phyloP scores from a whole-genome alignment of 1,284 basidiomycete species.

The Ganoderma lucidum region DNA sequence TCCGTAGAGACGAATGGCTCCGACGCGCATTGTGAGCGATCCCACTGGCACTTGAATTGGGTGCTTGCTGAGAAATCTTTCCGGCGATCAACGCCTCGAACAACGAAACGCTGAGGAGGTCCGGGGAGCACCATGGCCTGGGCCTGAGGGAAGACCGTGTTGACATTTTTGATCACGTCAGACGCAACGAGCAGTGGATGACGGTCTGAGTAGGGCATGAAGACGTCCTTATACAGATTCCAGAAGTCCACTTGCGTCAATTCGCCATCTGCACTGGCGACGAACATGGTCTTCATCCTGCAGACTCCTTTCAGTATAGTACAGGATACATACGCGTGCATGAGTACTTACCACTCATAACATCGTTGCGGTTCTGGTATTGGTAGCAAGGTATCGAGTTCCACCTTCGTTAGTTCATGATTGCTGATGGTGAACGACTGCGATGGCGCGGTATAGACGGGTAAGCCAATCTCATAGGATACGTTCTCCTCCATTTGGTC shows the following conservation, averaged over 20 bases:
- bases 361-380: slow-evolving; percentile 78
- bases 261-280: slow-evolving; percentile 72
- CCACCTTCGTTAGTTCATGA: slow-evolving; percentile 73
- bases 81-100: slow-evolving; percentile 77
- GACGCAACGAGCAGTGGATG: slow-evolving; percentile 76
- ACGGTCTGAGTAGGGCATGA: slow-evolving; percentile 61
- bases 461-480: slow-evolving; percentile 64
- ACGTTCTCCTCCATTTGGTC: slow-evolving; percentile 77
- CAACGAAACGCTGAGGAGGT: slow-evolving; percentile 77
- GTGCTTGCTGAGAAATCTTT: slow-evolving; percentile 63
- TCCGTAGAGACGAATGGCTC: slow-evolving; percentile 56
- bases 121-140: slow-evolving; percentile 84
- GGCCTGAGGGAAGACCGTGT: slow-evolving; percentile 78
- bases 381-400: slow-evolving; percentile 63
- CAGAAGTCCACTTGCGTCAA: slow-evolving; percentile 92
- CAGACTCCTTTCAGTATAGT: slow-evolving; percentile 6
- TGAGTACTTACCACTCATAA: slow-evolving; percentile 70
- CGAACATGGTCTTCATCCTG: slow-evolving; percentile 88
- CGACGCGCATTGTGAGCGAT: slow-evolving; percentile 60
- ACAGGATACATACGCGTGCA: neutral
- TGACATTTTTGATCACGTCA: slow-evolving; percentile 89
- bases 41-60: slow-evolving; percentile 75
- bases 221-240: slow-evolving; percentile 84
- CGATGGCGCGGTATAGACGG: slow-evolving; percentile 63
- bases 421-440: slow-evolving; percentile 52